phyloP scores from a whole-genome alignment of 768 basidiomycete species.

The Macrocybe gigantea region DNA sequence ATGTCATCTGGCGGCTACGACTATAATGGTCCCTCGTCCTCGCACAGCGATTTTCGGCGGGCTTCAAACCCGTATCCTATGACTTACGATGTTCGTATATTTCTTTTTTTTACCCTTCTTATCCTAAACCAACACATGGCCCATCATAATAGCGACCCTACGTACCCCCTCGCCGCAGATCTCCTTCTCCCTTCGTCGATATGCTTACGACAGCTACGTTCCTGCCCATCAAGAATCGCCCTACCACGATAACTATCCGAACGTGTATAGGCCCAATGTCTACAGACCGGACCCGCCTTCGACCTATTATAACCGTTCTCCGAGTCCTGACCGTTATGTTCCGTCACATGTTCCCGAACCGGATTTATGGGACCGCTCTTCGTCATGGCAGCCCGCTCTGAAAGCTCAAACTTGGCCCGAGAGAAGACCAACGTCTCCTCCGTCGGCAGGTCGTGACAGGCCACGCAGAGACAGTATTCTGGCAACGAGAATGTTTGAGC shows the following conservation, averaged over 20 bases:
- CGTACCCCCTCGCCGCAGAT: slow-evolving; percentile 33
- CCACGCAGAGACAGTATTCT: slow-evolving; percentile 25
- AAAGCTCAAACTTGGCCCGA: slow-evolving; percentile 33
- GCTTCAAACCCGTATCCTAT: slow-evolving; percentile 20
- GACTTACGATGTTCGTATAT: slow-evolving; percentile 34
- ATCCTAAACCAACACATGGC: slow-evolving; percentile 9
- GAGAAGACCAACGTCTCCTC: slow-evolving; percentile 35
- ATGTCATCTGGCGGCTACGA: slow-evolving; percentile 40
- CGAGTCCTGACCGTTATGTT: slow-evolving; percentile 48
- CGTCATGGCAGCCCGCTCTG: slow-evolving; percentile 32
- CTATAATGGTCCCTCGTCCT: slow-evolving; percentile 23
- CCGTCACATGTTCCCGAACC: slow-evolving; percentile 30
- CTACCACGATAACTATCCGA: background rate
- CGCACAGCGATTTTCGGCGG: slow-evolving; percentile 27
- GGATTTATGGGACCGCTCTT: slow-evolving; percentile 41
- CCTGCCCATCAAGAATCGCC: slow-evolving; percentile 17
- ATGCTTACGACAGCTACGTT: slow-evolving; percentile 47
- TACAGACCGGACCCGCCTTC: slow-evolving; percentile 16
- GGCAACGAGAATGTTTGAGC: slow-evolving; percentile 58
- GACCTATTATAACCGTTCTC: slow-evolving; percentile 37
- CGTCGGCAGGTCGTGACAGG: slow-evolving; percentile 20
- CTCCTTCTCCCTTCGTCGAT: slow-evolving; percentile 44
- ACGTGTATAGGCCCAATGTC: slow-evolving; percentile 11
- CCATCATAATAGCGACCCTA: slow-evolving; percentile 26
- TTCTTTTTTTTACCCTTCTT: background rate